These are phyloP conservation scores for Rhizophlyctis rosea DNA, from an alignment of 192 early-diverging fungal genomes.

Conservation along the genomic window DNA sequence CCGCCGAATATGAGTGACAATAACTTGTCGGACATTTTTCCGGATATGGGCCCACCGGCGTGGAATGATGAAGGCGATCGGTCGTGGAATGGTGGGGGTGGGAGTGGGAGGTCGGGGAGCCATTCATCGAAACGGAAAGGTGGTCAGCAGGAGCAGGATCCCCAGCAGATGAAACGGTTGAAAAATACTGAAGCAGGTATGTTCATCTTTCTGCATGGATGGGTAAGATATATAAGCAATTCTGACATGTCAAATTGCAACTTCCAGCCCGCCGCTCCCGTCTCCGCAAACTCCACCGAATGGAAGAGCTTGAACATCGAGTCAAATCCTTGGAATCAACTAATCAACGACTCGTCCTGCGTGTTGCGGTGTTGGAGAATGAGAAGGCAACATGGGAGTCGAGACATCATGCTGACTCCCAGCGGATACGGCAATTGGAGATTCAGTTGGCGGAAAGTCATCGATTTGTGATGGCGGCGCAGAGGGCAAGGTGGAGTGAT, in stretches of 20 bases:
- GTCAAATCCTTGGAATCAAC: conserved; percentile 8
- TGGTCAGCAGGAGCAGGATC: background rate
- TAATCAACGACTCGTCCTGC: conserved; percentile 15
- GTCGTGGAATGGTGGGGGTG: no score
- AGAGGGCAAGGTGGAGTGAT: no score
- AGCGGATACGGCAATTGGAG: conserved; percentile 5
- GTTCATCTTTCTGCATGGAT: background rate
- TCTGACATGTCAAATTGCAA: background rate
- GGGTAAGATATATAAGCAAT: background rate
- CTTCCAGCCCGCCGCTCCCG: conserved; percentile 18
- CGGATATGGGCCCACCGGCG: conserved; percentile 6
- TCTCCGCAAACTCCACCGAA: conserved; percentile 5
- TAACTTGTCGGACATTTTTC: background rate
- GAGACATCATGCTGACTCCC: background rate
- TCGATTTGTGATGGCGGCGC: background rate
- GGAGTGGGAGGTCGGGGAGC: no score
- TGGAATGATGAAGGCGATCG: background rate
- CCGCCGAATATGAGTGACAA: background rate
- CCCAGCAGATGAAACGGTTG: conserved; percentile 14
- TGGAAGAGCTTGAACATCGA: conserved; percentile 11
- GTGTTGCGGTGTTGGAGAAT: conserved; percentile 9
- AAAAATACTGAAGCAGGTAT: conserved; percentile 24
- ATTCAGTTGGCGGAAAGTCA: background rate
- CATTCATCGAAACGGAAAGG: no score
- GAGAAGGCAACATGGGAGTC: conserved; percentile 1